Evolutionary conservation across 441 rosid species (phyloP), one percentile per base, ranked within the genome.

Genomic region (Corymbia citriodora): DNA sequence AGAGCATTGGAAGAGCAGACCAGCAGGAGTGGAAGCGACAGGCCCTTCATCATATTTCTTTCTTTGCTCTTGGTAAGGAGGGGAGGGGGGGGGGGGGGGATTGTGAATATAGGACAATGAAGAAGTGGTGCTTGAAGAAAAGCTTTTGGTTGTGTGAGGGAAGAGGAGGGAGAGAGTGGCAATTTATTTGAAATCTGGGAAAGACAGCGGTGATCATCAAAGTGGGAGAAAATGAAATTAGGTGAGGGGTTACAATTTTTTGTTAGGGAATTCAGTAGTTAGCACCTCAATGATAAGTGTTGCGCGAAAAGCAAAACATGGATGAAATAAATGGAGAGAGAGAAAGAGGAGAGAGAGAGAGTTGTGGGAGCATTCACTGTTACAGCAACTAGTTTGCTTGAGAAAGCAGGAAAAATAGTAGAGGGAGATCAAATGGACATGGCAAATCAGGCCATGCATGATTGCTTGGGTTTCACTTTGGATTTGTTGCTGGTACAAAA

Each of bases 331-430:
- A 90, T 91, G 83, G 89, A 92, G 91, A 89, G 91, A 65, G 89
- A 92, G 91, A 89, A 40, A 25, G 70, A 27, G 85, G 90, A 89
- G 72, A 65, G 74, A 36, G 91, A 72, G 55, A 81, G 83, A 55
- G 29, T 9, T 21, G 55, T 48, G 88, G 50, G 48, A 49, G 8
- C 57, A 90, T 89, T 90, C 91, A 91, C 89, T 90, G 90, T 92
- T 92, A 72, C 90, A 95, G 91, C 96, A 91, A 95, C 95, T 89
- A 91, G 94, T 88, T 97, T 95, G 98, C 98, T 95, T 97, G 91
- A 29, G 92, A 92, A 93, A 86, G 89, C 93, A 95, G 99, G 89
- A 93, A 94, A 93, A 92, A 92, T 87, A 92, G 92, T 87, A 89
- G 90, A 50, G 85, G 83, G 92, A 90, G 88, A 89, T 90, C 55